Percentiles rank a stretch among this genome's conserved stretches.
Conservation (phyloP, 441 rosid species). For the Populus hybrid region DNA sequence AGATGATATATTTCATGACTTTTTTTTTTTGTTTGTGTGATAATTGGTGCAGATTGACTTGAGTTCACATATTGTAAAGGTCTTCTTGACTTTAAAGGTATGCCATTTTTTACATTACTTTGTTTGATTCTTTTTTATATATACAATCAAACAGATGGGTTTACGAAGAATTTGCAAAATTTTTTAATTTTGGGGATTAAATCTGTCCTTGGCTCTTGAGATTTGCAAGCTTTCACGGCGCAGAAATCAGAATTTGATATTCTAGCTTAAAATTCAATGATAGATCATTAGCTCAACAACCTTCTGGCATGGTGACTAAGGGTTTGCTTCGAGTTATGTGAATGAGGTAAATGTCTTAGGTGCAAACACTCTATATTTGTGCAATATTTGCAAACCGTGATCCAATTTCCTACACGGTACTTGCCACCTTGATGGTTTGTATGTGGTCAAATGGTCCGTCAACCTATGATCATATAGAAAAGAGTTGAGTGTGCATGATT, state of each 20-base stretch:
- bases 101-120: neutral
- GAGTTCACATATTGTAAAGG: conserved; percentile 75
- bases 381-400: neutral
- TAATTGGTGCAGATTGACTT: conserved; percentile 82
- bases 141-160: neutral
- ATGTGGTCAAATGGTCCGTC: neutral
- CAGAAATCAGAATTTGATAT: neutral
- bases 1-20: neutral
- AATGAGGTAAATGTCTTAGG: neutral
- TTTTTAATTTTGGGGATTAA: neutral
- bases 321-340: neutral
- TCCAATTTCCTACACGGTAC: neutral
- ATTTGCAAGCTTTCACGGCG: neutral
- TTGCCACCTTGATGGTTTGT: neutral
- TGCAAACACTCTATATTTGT: neutral
- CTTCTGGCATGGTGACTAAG: neutral
- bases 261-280: neutral
- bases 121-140: neutral
- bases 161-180: neutral
- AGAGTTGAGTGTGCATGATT: neutral
- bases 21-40: conserved; percentile 9
- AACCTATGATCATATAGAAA: neutral
- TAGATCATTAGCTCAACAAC: neutral
- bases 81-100: conserved; percentile 93
- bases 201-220: neutral